These are phyloP conservation scores for Dendrobium catenatum DNA, from an alignment of 106 monocot genomes.

Conservation along the genomic window DNA sequence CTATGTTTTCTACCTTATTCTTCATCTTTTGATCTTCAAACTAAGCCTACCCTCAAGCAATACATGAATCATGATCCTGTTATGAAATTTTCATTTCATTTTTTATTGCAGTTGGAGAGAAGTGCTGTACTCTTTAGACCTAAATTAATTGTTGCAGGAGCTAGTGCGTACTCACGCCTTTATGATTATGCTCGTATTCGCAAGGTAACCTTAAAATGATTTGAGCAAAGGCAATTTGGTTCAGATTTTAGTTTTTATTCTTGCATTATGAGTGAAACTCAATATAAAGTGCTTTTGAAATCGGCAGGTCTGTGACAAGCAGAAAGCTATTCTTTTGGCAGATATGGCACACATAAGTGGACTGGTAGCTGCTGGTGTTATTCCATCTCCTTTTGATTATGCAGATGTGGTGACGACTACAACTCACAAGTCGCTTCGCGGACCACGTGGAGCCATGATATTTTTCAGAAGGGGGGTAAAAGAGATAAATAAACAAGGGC, in stretches of 20 bases:
- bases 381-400: conserved; percentile 96
- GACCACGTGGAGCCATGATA: conserved; percentile 99
- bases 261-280: neutral
- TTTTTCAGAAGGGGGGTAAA: conserved; percentile 93
- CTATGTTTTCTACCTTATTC: neutral
- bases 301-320: conserved; percentile 86
- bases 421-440: conserved; percentile 98
- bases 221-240: neutral
- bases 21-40: neutral
- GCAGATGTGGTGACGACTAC: conserved; percentile 97
- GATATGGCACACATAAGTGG: conserved; percentile 99
- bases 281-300: neutral
- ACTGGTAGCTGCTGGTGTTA: conserved; percentile 92
- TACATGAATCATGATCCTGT: neutral
- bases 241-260: neutral
- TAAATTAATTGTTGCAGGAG: conserved; percentile 97
- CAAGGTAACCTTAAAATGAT: conserved; percentile 38
- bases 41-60: neutral
- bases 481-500: conserved; percentile 84
- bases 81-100: neutral
- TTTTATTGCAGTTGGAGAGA: conserved; percentile 70
- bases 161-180: conserved; percentile 95
- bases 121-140: conserved; percentile 87
- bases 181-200: conserved; percentile 92
- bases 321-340: conserved; percentile 92